Conservation (phyloP, 2,329 filamentous ascomycete species). For the Magnaporthiopsis rhizophila region DNA sequence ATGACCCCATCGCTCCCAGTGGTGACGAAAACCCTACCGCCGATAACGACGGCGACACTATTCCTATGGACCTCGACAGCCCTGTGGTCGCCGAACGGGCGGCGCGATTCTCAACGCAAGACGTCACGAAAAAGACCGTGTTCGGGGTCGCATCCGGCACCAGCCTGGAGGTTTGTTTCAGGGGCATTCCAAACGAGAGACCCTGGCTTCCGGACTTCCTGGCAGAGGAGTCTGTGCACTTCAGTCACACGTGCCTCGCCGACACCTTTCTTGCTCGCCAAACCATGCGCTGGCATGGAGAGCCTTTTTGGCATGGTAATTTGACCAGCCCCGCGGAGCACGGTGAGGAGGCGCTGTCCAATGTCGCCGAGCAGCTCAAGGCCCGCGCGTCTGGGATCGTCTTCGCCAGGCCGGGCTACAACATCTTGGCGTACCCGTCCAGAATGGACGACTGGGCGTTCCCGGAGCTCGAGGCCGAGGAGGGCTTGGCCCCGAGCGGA, state of each 20-base stretch:
- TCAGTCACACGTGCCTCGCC: slow-evolving; percentile 21
- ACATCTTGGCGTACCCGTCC: slow-evolving; percentile 31
- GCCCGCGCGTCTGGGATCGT: slow-evolving; percentile 28
- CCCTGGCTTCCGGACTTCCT: slow-evolving; percentile 19
- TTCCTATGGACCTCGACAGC: background rate
- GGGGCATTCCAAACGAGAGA: slow-evolving; percentile 16
- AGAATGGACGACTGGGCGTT: slow-evolving; percentile 26
- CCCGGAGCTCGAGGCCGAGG: background rate
- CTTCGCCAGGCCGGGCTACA: slow-evolving; percentile 22
- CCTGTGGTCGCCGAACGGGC: background rate
- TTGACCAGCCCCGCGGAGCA: slow-evolving; percentile 12
- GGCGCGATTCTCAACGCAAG: background rate
- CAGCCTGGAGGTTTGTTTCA: slow-evolving; percentile 17
- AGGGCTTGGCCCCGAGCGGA: background rate
- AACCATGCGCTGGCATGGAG: background rate
- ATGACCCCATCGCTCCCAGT: background rate
- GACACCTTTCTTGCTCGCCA: slow-evolving; percentile 15
- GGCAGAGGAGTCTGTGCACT: slow-evolving; percentile 18
- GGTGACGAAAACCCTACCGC: background rate
- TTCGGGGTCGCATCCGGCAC: slow-evolving; percentile 11
- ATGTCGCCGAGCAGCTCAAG: slow-evolving; percentile 25
- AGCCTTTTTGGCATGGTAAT: slow-evolving; percentile 18
- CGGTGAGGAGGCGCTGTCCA: slow-evolving; percentile 16
- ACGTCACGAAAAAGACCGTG: slow-evolving; percentile 1
- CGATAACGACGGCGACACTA: background rate